These are phyloP conservation scores for Pterocarpus macrocarpus DNA, from an alignment of 306 rosid species.

Conservation along the genomic window DNA sequence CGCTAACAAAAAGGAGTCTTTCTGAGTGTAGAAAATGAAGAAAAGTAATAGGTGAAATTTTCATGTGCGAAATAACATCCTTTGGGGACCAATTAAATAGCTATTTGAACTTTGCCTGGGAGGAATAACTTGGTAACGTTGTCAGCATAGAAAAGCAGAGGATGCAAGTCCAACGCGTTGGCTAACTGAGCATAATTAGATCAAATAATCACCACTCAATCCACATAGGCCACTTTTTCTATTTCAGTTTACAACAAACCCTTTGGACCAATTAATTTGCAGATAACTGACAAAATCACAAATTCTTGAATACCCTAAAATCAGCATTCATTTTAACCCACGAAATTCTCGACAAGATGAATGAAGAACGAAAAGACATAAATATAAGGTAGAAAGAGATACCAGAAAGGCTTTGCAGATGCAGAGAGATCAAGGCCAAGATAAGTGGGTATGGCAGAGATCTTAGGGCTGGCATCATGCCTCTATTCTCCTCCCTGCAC, in stretches of 20 bases:
- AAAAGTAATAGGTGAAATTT: too few species aligned
- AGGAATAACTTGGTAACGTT: too few species aligned
- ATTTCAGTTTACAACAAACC: too few species aligned
- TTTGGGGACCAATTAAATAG: too few species aligned
- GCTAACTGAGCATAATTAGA: too few species aligned
- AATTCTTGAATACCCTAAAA: conserved; percentile 20
- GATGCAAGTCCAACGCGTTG: too few species aligned
- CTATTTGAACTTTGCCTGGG: too few species aligned
- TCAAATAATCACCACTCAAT: too few species aligned
- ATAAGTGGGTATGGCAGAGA: conserved; percentile 57
- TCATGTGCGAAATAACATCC: too few species aligned
- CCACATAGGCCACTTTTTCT: too few species aligned
- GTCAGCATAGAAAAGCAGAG: too few species aligned
- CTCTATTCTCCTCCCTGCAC: not conserved
- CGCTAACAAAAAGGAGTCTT: not conserved
- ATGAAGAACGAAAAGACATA: not conserved
- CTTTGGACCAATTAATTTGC: not conserved
- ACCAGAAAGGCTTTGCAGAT: conserved; percentile 61
- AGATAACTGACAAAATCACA: not conserved
- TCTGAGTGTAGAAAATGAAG: not conserved
- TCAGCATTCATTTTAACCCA: not conserved
- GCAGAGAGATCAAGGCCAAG: conserved; percentile 51
- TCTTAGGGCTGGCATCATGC: conserved; percentile 54
- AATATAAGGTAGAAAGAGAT: not conserved
- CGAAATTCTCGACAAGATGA: not conserved